Conservation (phyloP, 2,329 filamentous ascomycete species). For the Geoglossum cookeanum region DNA sequence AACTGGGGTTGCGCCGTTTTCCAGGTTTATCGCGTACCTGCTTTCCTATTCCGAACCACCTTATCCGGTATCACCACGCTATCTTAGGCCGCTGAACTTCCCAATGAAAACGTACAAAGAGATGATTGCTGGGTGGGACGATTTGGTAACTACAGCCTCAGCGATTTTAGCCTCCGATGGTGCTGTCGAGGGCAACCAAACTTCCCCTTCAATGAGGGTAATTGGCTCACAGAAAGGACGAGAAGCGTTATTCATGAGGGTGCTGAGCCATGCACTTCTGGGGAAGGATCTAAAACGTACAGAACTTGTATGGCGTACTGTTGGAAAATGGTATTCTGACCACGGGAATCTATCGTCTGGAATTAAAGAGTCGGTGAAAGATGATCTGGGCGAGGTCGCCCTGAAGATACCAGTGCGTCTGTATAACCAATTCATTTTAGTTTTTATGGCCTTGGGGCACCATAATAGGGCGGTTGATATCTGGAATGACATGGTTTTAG, state of each 20-base stretch:
- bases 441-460: slow-evolving; percentile 26
- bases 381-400: neutral
- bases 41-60: neutral
- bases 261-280: neutral
- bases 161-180: neutral
- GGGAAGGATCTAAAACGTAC: neutral
- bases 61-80: neutral
- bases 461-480: slow-evolving; percentile 29
- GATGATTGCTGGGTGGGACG: neutral
- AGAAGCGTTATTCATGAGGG: neutral
- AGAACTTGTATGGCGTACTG: neutral
- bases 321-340: neutral
- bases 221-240: neutral
- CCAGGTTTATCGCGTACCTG: too few species aligned
- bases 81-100: neutral
- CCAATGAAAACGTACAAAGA: neutral
- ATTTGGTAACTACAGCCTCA: neutral
- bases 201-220: neutral
- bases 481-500: slow-evolving; percentile 35
- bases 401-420: neutral
- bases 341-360: neutral
- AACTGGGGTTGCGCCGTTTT: too few species aligned
- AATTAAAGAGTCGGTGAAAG: neutral
- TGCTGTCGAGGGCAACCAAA: neutral
- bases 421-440: slow-evolving; percentile 27